Percentiles rank a stretch among this genome's conserved stretches.
These are phyloP conservation scores for Adansonia digitata DNA, from an alignment of 345 rosid genomes.

Conservation along the genomic window DNA sequence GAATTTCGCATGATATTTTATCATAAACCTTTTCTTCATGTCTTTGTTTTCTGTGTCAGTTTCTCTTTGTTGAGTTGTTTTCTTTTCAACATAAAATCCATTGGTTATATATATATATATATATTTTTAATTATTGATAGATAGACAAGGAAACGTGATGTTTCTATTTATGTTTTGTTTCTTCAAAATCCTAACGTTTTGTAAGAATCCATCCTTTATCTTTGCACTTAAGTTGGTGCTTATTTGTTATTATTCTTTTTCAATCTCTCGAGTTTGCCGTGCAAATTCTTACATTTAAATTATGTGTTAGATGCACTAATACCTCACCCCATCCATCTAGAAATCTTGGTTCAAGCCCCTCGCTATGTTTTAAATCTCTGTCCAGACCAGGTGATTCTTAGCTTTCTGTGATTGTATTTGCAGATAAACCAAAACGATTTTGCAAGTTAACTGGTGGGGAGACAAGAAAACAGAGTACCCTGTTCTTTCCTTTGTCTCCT, in stretches of 20 bases:
- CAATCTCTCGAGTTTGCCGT: background rate
- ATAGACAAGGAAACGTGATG: background rate
- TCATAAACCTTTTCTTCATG: background rate
- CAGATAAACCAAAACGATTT: background rate
- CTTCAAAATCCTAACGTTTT: background rate
- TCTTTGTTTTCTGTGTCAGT: background rate
- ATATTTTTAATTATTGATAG: too few relatives aligned
- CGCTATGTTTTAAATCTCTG: background rate
- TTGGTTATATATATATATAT: background rate
- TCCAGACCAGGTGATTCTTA: background rate
- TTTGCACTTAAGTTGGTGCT: background rate
- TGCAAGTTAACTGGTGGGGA: background rate
- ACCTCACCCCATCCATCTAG: too few relatives aligned
- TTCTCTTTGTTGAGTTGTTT: background rate
- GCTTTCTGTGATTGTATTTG: background rate
- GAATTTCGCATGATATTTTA: background rate
- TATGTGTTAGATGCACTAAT: too few relatives aligned
- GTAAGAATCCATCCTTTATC: background rate
- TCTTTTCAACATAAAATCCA: background rate
- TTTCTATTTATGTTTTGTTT: background rate
- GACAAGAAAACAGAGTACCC: background rate
- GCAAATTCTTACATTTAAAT: too few relatives aligned
- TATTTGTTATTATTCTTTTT: background rate
- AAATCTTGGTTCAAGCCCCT: too few relatives aligned
- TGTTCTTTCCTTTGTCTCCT: conserved; percentile 1